Percentiles rank a stretch among this genome's conserved stretches.
Evolutionary conservation across 345 rosid genomes (phyloP).

Genomic region (Moricandia moricandioides): DNA sequence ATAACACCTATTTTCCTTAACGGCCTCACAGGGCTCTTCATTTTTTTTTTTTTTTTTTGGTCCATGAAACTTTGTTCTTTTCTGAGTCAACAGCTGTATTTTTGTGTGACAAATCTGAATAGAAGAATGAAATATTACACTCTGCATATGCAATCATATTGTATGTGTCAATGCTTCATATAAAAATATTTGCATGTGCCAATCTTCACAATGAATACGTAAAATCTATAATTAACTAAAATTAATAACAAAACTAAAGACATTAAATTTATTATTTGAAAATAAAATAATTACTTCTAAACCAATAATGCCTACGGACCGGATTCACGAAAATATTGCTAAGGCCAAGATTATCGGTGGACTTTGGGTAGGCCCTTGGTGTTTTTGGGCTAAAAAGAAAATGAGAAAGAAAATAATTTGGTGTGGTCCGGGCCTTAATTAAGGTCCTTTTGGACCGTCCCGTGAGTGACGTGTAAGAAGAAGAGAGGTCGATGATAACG

Average conservation of each 20-base stretch:
- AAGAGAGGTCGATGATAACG: too few species aligned
- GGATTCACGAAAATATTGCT: not conserved
- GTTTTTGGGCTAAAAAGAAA: too few species aligned
- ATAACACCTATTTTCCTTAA: too few species aligned
- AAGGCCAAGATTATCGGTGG: not conserved
- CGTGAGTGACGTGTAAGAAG: too few species aligned
- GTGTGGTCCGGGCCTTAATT: too few species aligned
- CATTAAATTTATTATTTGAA: not conserved
- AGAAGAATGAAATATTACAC: not conserved
- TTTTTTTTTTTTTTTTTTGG: not conserved
- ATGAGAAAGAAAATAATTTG: too few species aligned
- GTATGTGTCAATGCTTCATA: not conserved
- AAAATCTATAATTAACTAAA: not conserved
- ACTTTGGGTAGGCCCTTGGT: too few species aligned
- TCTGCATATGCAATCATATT: not conserved
- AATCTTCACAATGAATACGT: not conserved
- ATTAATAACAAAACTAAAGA: not conserved
- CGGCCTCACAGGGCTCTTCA: too few species aligned
- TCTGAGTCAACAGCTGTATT: not conserved
- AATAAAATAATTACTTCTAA: not conserved
- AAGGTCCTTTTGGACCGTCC: too few species aligned
- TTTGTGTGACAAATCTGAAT: not conserved
- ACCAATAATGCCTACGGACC: not conserved
- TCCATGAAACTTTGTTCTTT: not conserved
- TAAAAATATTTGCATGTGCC: not conserved